phyloP scores from a whole-genome alignment of 345 rosid species.

The Pelargonium nanum region DNA sequence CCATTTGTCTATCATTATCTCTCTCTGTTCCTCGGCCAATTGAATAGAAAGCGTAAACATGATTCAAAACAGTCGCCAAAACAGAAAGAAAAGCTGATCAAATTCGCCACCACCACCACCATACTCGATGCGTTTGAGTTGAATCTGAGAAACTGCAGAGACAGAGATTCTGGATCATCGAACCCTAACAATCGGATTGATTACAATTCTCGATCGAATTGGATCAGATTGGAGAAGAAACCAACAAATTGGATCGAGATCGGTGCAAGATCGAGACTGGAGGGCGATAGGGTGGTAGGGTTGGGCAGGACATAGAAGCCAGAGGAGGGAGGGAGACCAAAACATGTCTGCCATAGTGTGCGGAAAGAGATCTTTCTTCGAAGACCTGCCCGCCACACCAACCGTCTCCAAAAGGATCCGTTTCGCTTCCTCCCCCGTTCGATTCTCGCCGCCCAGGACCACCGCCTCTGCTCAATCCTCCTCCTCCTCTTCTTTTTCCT shows the following conservation, averaged over 20 bases:
- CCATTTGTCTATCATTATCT: no score
- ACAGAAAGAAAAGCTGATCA: no score
- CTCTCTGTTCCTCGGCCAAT: no score
- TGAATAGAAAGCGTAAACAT: no score
- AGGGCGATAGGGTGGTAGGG: no score
- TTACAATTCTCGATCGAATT: no score
- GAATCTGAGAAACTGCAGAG: neutral
- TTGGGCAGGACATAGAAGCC: constrained; percentile 9
- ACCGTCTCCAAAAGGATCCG: constrained; percentile 60
- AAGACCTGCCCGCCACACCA: constrained; percentile 50
- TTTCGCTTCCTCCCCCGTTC: constrained; percentile 50
- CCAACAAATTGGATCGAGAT: constrained; percentile 13
- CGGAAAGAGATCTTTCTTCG: constrained; percentile 88
- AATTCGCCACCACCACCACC: no score
- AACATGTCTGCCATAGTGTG: constrained; percentile 93
- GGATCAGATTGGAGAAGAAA: neutral
- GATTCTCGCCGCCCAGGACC: constrained; percentile 39
- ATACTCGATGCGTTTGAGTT: constrained; percentile 1
- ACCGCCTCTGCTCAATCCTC: constrained; percentile 16
- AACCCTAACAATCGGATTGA: neutral
- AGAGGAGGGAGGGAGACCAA: constrained; percentile 21
- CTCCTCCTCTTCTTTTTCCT: constrained; percentile 3
- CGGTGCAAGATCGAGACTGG: no score
- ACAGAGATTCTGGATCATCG: neutral
- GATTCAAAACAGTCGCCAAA: no score